phyloP scores from a whole-genome alignment of 257 asterid genomes.

The Solanum chiquidenum region DNA sequence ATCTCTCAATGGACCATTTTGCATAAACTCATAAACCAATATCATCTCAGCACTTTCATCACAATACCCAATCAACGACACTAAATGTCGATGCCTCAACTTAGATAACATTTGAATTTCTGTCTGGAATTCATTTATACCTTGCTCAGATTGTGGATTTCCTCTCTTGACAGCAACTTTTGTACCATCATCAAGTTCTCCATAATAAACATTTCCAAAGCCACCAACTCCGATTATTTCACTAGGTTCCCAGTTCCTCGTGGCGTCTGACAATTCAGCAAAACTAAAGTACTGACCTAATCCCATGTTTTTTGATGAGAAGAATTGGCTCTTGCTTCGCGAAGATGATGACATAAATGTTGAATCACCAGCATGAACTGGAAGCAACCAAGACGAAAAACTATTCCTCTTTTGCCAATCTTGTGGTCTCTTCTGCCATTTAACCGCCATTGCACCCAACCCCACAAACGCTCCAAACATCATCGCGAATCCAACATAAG shows the following conservation, averaged over 20 bases:
- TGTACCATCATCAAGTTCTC: slow-evolving; percentile 7
- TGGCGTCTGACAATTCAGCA: slow-evolving; percentile 25
- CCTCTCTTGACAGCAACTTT: slow-evolving; percentile 19
- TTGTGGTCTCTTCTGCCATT: slow-evolving; percentile 16
- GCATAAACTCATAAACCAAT: slow-evolving; percentile 14
- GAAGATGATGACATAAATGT: slow-evolving; percentile 36
- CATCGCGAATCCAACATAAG: slow-evolving; percentile 15
- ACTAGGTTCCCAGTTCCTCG: slow-evolving; percentile 11
- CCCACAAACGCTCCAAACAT: slow-evolving; percentile 19
- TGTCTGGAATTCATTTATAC: slow-evolving; percentile 11
- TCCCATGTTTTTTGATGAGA: slow-evolving; percentile 38
- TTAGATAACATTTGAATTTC: slow-evolving; percentile 15
- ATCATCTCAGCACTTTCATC: slow-evolving; percentile 14
- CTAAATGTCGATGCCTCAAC: slow-evolving; percentile 11
- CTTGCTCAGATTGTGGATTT: slow-evolving; percentile 12
- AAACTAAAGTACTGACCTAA: slow-evolving; percentile 41
- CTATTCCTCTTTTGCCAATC: slow-evolving; percentile 16
- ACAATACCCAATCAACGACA: slow-evolving; percentile 16
- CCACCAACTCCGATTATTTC: slow-evolving; percentile 14
- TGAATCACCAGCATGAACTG: slow-evolving; percentile 33
- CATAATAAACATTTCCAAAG: slow-evolving; percentile 10
- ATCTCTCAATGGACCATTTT: slow-evolving; percentile 15
- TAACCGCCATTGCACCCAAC: slow-evolving; percentile 15
- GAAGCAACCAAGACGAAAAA: slow-evolving; percentile 18
- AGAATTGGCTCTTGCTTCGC: slow-evolving; percentile 37